Percentiles rank a stretch among this genome's conserved stretches.
Evolutionary conservation across 75 land plant genomes (phyloP).

Genomic region (Chamaecyparis obtusa): DNA sequence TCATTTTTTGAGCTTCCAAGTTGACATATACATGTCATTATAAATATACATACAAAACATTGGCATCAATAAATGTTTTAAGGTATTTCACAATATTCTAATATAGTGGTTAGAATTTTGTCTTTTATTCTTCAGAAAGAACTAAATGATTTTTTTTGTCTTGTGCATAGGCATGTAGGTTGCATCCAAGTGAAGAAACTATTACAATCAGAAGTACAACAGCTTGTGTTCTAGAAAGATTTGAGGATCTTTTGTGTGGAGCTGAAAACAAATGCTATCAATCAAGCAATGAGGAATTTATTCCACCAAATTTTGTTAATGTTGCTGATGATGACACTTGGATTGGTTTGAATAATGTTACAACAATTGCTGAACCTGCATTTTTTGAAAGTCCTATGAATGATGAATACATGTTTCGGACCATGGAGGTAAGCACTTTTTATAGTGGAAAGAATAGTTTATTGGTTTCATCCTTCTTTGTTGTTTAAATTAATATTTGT

Average conservation of each 20-base stretch:
- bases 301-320: background rate
- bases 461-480: background rate
- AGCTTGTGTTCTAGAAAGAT: background rate
- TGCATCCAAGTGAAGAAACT: background rate
- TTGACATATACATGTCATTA: background rate
- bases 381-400: background rate
- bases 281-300: background rate
- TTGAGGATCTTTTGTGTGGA: background rate
- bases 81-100: background rate
- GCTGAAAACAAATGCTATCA: background rate
- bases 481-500: background rate
- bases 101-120: background rate
- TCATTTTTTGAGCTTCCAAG: background rate
- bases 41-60: background rate
- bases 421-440: background rate
- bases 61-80: background rate
- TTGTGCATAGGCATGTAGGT: background rate
- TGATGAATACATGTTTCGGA: background rate
- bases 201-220: background rate
- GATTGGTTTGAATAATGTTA: constrained; percentile 7
- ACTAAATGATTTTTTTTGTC: background rate
- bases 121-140: background rate
- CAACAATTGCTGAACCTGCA: background rate
- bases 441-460: background rate
- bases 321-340: background rate